phyloP scores from a whole-genome alignment of 1,284 basidiomycete genomes.

The Takashimella tepidaria region DNA sequence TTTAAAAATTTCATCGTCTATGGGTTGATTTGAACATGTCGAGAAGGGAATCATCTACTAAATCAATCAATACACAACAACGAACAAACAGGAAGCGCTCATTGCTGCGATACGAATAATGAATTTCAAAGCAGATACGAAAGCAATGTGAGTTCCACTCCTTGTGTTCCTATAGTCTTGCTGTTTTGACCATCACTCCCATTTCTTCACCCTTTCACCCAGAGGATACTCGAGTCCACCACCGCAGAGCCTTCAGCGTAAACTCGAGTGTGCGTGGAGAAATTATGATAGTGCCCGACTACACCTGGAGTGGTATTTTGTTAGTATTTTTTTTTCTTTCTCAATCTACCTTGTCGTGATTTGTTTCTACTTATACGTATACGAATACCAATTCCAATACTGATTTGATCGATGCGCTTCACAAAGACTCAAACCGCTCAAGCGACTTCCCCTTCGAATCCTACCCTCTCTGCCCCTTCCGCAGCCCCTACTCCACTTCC shows the following conservation, averaged over 20 bases:
- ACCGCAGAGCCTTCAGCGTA: constrained; percentile 18
- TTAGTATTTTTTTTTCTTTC: background rate
- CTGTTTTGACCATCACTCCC: background rate
- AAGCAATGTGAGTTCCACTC: constrained; percentile 18
- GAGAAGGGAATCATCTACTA: too few species aligned
- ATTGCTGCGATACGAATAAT: constrained; percentile 25
- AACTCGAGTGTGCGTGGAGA: constrained; percentile 23
- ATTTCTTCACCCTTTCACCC: constrained; percentile 1
- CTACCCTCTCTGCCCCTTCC: constrained; percentile 15
- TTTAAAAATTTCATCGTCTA: too few species aligned
- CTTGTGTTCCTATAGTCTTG: background rate
- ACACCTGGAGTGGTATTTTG: constrained; percentile 33
- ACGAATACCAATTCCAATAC: constrained; percentile 15
- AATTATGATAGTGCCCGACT: constrained; percentile 25
- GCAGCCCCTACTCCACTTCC: constrained; percentile 13
- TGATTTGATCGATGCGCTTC: constrained; percentile 13
- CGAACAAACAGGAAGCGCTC: constrained; percentile 23
- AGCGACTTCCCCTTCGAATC: constrained; percentile 11
- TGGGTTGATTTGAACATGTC: too few species aligned
- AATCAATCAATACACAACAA: too few species aligned
- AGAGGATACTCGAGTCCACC: constrained; percentile 10
- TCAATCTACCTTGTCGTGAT: constrained; percentile 4
- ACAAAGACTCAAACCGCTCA: constrained; percentile 17
- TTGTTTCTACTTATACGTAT: too few species aligned
- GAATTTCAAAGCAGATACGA: constrained; percentile 22